These are phyloP conservation scores for Trichoderma reesei DNA, from an alignment of 495 filamentous ascomycete genomes.

Conservation along the genomic window DNA sequence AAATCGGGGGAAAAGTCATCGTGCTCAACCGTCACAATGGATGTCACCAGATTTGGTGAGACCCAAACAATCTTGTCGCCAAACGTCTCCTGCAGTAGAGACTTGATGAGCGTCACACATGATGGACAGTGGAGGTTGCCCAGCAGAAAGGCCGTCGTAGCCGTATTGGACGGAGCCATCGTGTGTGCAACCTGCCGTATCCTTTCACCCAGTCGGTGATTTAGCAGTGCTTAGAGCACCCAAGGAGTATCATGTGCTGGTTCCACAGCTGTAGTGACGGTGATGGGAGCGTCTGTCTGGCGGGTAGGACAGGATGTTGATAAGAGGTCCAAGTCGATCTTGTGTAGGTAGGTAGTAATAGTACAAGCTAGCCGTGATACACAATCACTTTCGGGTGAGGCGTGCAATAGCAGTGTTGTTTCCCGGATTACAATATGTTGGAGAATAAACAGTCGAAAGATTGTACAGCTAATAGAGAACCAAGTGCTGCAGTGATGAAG, in stretches of 20 bases:
- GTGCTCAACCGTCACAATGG: conserved; percentile 37
- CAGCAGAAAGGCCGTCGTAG: conserved; percentile 40
- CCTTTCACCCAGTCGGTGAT: neutral
- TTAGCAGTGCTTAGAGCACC: neutral
- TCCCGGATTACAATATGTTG: too few species aligned
- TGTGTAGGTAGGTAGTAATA: too few species aligned
- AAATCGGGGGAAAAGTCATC: conserved; percentile 10
- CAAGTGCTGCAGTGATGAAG: neutral
- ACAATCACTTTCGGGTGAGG: too few species aligned
- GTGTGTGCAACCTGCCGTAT: neutral
- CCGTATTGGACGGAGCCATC: conserved; percentile 9
- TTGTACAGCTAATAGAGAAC: too few species aligned
- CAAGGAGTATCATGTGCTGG: neutral
- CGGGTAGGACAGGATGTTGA: too few species aligned
- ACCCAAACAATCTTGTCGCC: conserved; percentile 36
- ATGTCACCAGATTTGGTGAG: conserved; percentile 48
- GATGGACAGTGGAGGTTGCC: conserved; percentile 55
- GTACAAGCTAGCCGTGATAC: too few species aligned
- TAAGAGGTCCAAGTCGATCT: too few species aligned
- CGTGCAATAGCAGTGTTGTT: too few species aligned
- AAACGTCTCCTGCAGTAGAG: conserved; percentile 30
- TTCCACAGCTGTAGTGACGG: neutral
- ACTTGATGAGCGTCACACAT: conserved; percentile 47
- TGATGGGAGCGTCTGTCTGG: neutral
- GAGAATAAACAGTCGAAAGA: too few species aligned